Percentiles rank a stretch among this genome's conserved stretches.
Conservation (phyloP, 2,329 filamentous ascomycete genomes). For the Fusarium haematococcum region DNA sequence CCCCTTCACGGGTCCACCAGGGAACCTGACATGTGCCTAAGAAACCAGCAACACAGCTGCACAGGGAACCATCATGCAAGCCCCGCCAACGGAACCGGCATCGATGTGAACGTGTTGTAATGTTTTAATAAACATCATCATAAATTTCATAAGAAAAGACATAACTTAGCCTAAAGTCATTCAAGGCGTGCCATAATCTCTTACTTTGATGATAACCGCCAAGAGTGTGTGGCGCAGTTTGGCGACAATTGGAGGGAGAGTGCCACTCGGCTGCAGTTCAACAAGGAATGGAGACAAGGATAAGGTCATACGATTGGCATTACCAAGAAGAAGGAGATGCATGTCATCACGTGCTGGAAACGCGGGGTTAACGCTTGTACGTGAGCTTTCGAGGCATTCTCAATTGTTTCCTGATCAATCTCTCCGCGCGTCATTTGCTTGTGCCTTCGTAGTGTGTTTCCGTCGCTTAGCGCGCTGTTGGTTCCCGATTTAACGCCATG, state of each 20-base stretch:
- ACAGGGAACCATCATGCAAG: no score
- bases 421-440: neutral
- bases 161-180: neutral
- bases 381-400: neutral
- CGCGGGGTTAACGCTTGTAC: neutral
- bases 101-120: no score
- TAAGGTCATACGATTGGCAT: neutral
- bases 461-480: neutral
- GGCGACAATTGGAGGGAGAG: neutral
- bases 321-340: neutral
- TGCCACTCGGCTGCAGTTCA: neutral
- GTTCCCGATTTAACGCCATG: neutral
- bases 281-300: neutral
- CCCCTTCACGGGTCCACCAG: no score
- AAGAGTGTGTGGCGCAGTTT: neutral
- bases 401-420: neutral
- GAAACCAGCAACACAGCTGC: no score
- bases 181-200: neutral
- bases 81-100: no score
- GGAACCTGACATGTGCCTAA: no score
- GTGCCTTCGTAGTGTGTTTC: neutral
- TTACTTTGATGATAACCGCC: neutral
- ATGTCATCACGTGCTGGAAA: neutral
- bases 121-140: neutral
- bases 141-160: neutral